A percentile compares a stretch with the other conserved stretches of the same genome.
phyloP scores from a whole-genome alignment of 139 green algal species.

The Pseudopediastrum boryanum region DNA sequence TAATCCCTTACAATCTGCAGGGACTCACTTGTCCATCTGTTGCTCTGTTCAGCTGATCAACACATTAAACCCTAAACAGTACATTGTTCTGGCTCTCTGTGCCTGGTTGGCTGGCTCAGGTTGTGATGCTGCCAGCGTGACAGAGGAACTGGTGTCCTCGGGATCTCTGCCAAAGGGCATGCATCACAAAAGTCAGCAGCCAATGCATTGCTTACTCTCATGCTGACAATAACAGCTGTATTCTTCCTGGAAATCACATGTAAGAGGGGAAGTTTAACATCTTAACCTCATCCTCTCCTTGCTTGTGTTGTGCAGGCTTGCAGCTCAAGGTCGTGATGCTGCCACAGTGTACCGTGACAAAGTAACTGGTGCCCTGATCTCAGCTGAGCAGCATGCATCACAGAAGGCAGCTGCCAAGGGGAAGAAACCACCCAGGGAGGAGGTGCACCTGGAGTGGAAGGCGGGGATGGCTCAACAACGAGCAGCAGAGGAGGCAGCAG shows the following conservation, averaged over 20 bases:
- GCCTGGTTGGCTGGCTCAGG: neutral
- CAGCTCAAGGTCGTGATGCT: constrained; percentile 55
- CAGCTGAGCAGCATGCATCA: constrained; percentile 51
- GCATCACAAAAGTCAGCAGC: too few relatives aligned
- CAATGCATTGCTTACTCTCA: neutral
- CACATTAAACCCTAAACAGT: too few relatives aligned
- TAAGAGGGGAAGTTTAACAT: neutral
- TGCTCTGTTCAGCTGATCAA: too few relatives aligned
- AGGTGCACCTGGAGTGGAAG: constrained; percentile 73
- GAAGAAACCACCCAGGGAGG: constrained; percentile 48
- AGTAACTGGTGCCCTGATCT: constrained; percentile 55
- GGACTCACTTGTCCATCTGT: too few relatives aligned
- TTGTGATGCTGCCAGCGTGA: neutral
- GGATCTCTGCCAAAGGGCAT: neutral
- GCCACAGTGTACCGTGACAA: constrained; percentile 83
- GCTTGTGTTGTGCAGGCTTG: constrained; percentile 11
- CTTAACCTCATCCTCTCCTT: neutral
- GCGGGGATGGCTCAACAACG: constrained; percentile 73
- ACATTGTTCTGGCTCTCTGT: too few relatives aligned
- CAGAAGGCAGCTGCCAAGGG: constrained; percentile 49
- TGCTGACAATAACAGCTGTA: neutral
- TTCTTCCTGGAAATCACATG: too few relatives aligned
- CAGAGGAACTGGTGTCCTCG: neutral
- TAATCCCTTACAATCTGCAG: too few relatives aligned
- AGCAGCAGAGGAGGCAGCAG: constrained; percentile 44